Conservation (phyloP, 345 rosid genomes). For the Eucalyptus cloeziana region DNA sequence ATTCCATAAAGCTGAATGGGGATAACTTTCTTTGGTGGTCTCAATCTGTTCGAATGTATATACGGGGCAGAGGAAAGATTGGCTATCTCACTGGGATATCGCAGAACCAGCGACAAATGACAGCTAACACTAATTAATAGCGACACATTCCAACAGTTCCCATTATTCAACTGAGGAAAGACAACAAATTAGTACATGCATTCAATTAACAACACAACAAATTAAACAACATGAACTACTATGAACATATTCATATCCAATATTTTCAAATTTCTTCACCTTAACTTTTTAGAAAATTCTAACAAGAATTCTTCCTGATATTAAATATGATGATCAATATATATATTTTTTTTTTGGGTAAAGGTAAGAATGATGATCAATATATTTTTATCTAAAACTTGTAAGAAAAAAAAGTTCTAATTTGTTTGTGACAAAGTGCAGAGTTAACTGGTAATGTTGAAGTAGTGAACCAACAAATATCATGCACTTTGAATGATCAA, state of each 20-base stretch:
- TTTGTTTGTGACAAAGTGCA: neutral
- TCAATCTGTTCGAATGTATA: too few relatives aligned
- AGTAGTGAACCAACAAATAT: neutral
- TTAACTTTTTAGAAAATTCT: neutral
- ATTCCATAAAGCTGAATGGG: too few relatives aligned
- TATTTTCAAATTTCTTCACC: neutral
- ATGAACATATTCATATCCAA: neutral
- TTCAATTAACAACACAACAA: neutral
- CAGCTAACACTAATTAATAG: too few relatives aligned
- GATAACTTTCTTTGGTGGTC: too few relatives aligned
- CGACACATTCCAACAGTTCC: too few relatives aligned
- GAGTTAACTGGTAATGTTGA: neutral
- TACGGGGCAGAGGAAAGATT: too few relatives aligned
- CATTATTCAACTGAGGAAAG: neutral
- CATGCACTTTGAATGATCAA: neutral
- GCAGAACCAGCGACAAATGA: too few relatives aligned
- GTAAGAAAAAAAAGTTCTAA: neutral
- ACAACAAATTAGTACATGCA: neutral
- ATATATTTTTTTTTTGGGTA: too few relatives aligned
- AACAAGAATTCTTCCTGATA: neutral
- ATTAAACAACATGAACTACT: neutral
- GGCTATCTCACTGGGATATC: too few relatives aligned
- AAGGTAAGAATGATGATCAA: neutral
- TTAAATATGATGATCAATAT: neutral
- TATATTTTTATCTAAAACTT: neutral